Percentiles rank a stretch among this genome's conserved stretches.
Conservation (phyloP, 306 rosid genomes). For the Fragaria iinumae region DNA sequence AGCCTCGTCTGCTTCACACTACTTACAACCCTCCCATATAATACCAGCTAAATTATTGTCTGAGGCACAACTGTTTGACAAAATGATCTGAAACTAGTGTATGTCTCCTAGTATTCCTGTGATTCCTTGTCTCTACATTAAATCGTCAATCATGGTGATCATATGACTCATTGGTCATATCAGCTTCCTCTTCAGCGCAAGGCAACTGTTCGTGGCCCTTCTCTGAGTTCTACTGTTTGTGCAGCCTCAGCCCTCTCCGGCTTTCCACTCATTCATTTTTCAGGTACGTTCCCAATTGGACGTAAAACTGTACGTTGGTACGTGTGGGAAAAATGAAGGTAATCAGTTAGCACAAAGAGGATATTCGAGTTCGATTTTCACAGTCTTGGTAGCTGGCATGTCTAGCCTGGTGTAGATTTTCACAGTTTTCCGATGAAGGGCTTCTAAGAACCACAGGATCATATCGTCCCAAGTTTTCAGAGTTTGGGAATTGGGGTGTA, state of each 20-base stretch:
- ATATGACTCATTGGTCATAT: slow-evolving; percentile 45
- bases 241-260: background rate
- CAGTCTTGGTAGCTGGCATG: background rate
- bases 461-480: background rate
- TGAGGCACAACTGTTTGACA: slow-evolving; percentile 12
- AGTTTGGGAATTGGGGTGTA: background rate
- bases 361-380: background rate
- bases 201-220: background rate
- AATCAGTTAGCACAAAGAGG: background rate
- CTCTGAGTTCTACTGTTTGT: background rate
- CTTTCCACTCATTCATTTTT: slow-evolving; percentile 1
- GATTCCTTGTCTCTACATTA: slow-evolving; percentile 36
- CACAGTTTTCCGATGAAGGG: background rate
- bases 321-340: background rate
- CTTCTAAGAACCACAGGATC: background rate
- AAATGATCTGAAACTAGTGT: background rate
- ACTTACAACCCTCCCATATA: background rate
- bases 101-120: slow-evolving; percentile 45
- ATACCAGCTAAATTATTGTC: background rate
- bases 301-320: background rate
- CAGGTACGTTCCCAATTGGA: background rate
- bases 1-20: slow-evolving; percentile 19
- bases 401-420: background rate
- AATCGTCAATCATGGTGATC: slow-evolving; percentile 7
- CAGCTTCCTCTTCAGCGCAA: slow-evolving; percentile 14